phyloP scores from a whole-genome alignment of 2,329 filamentous ascomycete genomes.

The Endoconidiophora polonica region DNA sequence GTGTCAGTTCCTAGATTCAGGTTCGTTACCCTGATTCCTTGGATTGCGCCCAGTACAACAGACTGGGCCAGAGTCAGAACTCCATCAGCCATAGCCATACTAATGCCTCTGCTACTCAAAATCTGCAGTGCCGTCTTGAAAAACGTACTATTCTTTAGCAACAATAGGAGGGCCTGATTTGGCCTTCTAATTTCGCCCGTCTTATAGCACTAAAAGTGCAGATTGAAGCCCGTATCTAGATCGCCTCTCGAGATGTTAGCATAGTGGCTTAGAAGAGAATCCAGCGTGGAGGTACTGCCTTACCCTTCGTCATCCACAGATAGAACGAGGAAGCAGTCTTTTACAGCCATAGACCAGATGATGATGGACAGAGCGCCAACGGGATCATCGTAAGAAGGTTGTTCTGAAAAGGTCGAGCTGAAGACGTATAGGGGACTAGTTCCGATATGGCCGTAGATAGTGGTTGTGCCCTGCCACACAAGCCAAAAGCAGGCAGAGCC shows the following conservation, averaged over 20 bases:
- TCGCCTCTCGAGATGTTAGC: slow-evolving; percentile 43
- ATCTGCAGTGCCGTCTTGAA: slow-evolving; percentile 39
- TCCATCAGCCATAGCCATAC: slow-evolving; percentile 50
- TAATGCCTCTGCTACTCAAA: slow-evolving; percentile 48
- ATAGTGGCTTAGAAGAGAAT: slow-evolving; percentile 44
- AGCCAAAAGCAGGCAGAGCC: slow-evolving; percentile 23
- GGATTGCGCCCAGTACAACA: slow-evolving; percentile 46
- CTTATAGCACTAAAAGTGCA: slow-evolving; percentile 41
- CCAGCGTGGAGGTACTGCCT: slow-evolving; percentile 52
- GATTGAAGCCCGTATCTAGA: slow-evolving; percentile 35
- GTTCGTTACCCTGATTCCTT: slow-evolving; percentile 42
- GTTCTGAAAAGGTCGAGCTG: slow-evolving; percentile 45
- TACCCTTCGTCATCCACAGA: slow-evolving; percentile 54
- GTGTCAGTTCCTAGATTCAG: slow-evolving; percentile 37
- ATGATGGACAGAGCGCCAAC: slow-evolving; percentile 50
- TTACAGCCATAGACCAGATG: slow-evolving; percentile 51
- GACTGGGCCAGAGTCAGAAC: slow-evolving; percentile 54
- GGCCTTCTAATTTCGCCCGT: slow-evolving; percentile 38
- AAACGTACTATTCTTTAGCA: slow-evolving; percentile 38
- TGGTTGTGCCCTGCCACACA: slow-evolving; percentile 47
- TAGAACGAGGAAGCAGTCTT: slow-evolving; percentile 51
- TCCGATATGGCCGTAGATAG: slow-evolving; percentile 56
- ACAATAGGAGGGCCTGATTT: slow-evolving; percentile 34
- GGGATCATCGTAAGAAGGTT: slow-evolving; percentile 40
- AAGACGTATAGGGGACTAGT: slow-evolving; percentile 53